Evolutionary conservation across 2,329 filamentous ascomycete species (phyloP), one percentile per base, ranked within the genome.

Genomic region (Aspergillus carbonarius): DNA sequence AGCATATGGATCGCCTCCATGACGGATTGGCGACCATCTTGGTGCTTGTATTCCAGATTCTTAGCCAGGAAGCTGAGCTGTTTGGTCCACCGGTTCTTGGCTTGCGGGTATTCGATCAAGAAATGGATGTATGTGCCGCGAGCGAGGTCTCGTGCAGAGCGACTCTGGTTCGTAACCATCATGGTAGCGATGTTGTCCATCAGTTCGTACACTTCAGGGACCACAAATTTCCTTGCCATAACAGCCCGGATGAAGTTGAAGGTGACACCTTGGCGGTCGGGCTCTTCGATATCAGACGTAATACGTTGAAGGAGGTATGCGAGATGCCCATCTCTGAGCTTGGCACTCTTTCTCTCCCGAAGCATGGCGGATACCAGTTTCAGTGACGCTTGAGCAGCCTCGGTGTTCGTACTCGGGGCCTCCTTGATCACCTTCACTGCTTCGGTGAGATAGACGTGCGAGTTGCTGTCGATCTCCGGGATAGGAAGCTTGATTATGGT

Each of bases 121-220:
- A 99, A 99, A 66, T 97, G 92, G 74, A 96, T 89, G 75, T 96
- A 99, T 13, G 92, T 89, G 18, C 92, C 92, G 57, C 95, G 85
- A 13, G 93, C 93, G 37, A 96, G 81, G 72, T 97, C 92, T 54
- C 95, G 86, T 2, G 93, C 93, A 63, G 90, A 88, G 66, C 90
- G 89, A 66, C 96, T 93, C 62, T 96, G 91, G 71, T 98, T 98
- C 46, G 90, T 96, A 57, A 99, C 90, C 93, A 98, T 98, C 73
- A 97, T 89, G 3, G 85, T 88, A 48, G 92, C 91, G 30, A 96
- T 88, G 68, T 92, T 88, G 72, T 99, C 95, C 63, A 97, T 84
- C 8, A 90, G 88, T 70, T 98, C 93, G 71, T 99, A 99, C 30
- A 99, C 88, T 42, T 89, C 84, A 0, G 93, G 88, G 7, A 96